Evolutionary conservation across 2,329 filamentous ascomycete species (phyloP).

Genomic region (Penicillium sp.): DNA sequence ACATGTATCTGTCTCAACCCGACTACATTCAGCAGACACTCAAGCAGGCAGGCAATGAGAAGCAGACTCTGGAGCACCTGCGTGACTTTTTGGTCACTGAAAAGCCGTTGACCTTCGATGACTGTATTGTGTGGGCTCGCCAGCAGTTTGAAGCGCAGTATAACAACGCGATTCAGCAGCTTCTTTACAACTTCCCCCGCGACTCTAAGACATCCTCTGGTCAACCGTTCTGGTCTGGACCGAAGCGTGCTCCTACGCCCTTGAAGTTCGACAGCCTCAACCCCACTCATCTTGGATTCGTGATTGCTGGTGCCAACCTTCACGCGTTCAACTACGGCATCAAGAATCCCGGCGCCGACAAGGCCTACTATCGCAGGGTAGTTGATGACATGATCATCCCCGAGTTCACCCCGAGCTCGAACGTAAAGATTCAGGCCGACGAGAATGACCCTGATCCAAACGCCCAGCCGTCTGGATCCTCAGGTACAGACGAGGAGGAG

Average conservation of each 20-base stretch:
- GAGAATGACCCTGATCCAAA: slow-evolving; percentile 95
- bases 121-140: slow-evolving; percentile 94
- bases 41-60: slow-evolving; percentile 92
- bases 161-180: slow-evolving; percentile 91
- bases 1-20: slow-evolving; percentile 85
- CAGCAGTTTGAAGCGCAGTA: slow-evolving; percentile 94
- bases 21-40: slow-evolving; percentile 83
- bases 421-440: slow-evolving; percentile 93
- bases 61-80: slow-evolving; percentile 85
- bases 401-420: slow-evolving; percentile 85
- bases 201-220: slow-evolving; percentile 84
- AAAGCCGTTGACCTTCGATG: slow-evolving; percentile 86
- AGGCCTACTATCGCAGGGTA: slow-evolving; percentile 70
- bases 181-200: slow-evolving; percentile 96
- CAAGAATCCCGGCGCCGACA: slow-evolving; percentile 70
- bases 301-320: slow-evolving; percentile 83
- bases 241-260: slow-evolving; percentile 90
- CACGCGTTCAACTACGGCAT: slow-evolving; percentile 99
- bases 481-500: slow-evolving; percentile 70
- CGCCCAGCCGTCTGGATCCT: slow-evolving; percentile 51
- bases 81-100: slow-evolving; percentile 87
- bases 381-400: slow-evolving; percentile 91
- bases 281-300: slow-evolving; percentile 79
- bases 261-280: slow-evolving; percentile 85
- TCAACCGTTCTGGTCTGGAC: slow-evolving; percentile 94